A percentile compares a stretch with the other conserved stretches of the same genome.
These are phyloP conservation scores for Gaeumannomyces sp. DNA, from an alignment of 2,329 filamentous ascomycete species.

Conservation along the genomic window DNA sequence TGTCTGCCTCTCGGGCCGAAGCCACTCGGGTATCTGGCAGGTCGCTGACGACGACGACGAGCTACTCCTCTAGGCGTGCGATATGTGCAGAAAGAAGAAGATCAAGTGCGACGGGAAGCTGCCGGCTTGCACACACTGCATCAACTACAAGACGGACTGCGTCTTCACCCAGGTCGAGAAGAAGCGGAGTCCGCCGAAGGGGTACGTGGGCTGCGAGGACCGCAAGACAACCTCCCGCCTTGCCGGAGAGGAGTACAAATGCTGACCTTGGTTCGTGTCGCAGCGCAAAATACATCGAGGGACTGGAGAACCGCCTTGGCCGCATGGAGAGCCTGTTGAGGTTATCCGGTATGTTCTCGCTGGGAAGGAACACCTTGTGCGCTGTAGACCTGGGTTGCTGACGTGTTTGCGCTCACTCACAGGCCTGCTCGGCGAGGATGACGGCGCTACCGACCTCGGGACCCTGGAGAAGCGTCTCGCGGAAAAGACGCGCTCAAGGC, in stretches of 20 bases:
- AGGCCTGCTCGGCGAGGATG: constrained; percentile 78
- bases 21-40: neutral
- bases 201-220: constrained; percentile 50
- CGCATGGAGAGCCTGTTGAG: constrained; percentile 90
- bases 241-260: constrained; percentile 9
- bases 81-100: constrained; percentile 95
- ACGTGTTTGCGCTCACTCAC: neutral
- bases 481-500: constrained; percentile 49
- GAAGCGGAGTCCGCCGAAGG: constrained; percentile 95
- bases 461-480: constrained; percentile 73
- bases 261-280: constrained; percentile 1
- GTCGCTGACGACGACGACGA: neutral
- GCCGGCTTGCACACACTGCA: constrained; percentile 90
- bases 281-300: constrained; percentile 96
- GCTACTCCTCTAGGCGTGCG: constrained; percentile 61
- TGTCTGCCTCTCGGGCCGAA: neutral
- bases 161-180: constrained; percentile 98
- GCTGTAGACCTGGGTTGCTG: constrained; percentile 4
- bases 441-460: constrained; percentile 80
- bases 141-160: constrained; percentile 97
- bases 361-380: neutral
- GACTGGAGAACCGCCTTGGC: constrained; percentile 87
- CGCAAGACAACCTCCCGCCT: too few relatives aligned
- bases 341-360: constrained; percentile 57
- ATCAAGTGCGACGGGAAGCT: constrained; percentile 98